These are phyloP conservation scores for Coelastrella sp. DNA, from an alignment of 139 green algal species.

Conservation along the genomic window DNA sequence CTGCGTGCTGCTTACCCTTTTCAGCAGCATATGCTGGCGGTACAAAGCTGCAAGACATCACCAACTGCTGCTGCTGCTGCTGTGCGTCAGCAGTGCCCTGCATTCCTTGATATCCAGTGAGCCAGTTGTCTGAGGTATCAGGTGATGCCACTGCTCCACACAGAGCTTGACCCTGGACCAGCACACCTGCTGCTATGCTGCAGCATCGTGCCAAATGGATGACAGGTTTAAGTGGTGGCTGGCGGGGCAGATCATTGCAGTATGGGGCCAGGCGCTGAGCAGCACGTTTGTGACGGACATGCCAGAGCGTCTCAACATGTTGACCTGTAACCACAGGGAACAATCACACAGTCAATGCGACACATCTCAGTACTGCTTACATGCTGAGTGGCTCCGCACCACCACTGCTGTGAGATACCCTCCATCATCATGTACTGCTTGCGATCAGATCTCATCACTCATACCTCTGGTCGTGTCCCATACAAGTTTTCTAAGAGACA, in stretches of 20 bases:
- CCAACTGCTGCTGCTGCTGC: constrained; percentile 33
- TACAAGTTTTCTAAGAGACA: no score
- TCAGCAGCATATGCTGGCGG: no score
- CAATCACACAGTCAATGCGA: no score
- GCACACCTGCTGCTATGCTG: constrained; percentile 48
- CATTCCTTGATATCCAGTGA: no score
- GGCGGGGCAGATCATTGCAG: constrained; percentile 54
- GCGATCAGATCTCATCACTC: no score
- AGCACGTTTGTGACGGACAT: constrained; percentile 49
- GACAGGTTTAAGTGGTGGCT: constrained; percentile 62
- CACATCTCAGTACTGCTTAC: not conserved
- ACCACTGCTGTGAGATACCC: no score
- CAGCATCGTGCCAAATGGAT: constrained; percentile 46
- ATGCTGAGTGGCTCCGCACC: no score
- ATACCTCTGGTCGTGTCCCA: no score
- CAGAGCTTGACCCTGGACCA: constrained; percentile 41
- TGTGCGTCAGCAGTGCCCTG: not conserved
- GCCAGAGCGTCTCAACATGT: constrained; percentile 52
- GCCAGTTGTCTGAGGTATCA: no score
- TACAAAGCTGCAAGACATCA: not conserved
- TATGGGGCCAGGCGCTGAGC: constrained; percentile 50
- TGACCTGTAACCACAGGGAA: constrained; percentile 29
- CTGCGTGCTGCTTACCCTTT: not conserved
- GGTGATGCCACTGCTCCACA: not conserved
- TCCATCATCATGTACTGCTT: no score